Evolutionary conservation across 768 basidiomycete species (phyloP).

Genomic region (Trametes sanguinea): DNA sequence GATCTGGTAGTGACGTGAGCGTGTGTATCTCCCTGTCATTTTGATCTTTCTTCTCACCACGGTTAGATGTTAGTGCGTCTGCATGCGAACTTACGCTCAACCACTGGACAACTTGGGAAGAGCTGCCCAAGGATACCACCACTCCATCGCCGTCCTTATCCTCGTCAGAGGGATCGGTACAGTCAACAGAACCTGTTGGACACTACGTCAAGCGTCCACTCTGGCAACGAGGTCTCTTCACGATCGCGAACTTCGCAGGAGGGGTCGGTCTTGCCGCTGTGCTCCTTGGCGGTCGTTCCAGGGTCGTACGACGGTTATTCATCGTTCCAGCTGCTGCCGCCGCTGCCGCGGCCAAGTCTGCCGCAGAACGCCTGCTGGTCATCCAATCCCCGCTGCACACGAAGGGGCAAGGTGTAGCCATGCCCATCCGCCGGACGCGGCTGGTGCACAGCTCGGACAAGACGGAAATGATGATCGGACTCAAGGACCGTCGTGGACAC

Average conservation of each 20-base stretch:
- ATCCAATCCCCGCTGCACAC: constrained; percentile 26
- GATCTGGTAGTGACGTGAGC: constrained; percentile 30
- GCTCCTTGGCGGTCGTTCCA: constrained; percentile 26
- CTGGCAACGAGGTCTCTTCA: constrained; percentile 27
- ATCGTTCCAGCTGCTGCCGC: constrained; percentile 24
- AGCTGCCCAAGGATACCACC: constrained; percentile 5
- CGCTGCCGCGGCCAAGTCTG: neutral
- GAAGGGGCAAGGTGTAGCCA: constrained; percentile 22
- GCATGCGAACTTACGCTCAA: constrained; percentile 27
- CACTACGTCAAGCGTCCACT: constrained; percentile 28
- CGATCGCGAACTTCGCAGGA: constrained; percentile 18
- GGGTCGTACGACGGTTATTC: constrained; percentile 27
- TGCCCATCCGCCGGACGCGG: constrained; percentile 16
- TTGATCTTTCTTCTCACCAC: no score
- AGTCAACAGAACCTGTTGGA: constrained; percentile 1
- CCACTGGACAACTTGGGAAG: constrained; percentile 30
- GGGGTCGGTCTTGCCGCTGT: constrained; percentile 25
- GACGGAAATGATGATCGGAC: constrained; percentile 21
- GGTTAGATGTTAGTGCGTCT: neutral
- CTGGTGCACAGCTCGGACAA: constrained; percentile 22
- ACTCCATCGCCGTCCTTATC: neutral
- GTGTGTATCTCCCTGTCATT: neutral
- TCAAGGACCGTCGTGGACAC: constrained; percentile 20
- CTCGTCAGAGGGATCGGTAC: neutral
- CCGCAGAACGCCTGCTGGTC: constrained; percentile 21